Percentiles rank a stretch among this genome's conserved stretches.
Evolutionary conservation across 257 asterid species (phyloP).

Genomic region (Scutellaria baicalensis): DNA sequence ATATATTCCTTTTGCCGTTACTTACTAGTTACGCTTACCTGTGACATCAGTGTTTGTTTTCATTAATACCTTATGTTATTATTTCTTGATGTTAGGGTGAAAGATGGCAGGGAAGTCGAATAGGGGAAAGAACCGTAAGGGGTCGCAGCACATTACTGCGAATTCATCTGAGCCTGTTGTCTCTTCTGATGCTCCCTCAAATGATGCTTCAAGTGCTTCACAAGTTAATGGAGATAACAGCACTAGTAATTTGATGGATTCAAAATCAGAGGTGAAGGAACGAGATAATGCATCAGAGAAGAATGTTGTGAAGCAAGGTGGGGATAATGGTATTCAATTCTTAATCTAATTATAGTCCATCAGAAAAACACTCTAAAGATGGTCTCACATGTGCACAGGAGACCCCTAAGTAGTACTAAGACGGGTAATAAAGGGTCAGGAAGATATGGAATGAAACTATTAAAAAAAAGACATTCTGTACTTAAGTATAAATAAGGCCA

Average conservation of each 20-base stretch:
- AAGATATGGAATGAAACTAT: too few species aligned
- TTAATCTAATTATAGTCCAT: too few species aligned
- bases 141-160: constrained; percentile 30
- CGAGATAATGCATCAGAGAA: constrained; percentile 23
- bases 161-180: constrained; percentile 27
- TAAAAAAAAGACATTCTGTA: too few species aligned
- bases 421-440: too few species aligned
- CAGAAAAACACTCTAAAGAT: too few species aligned
- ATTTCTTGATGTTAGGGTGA: constrained; percentile 22
- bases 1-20: neutral
- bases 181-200: constrained; percentile 39
- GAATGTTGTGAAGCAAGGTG: constrained; percentile 51
- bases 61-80: neutral
- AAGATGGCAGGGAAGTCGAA: constrained; percentile 87
- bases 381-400: too few species aligned
- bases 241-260: constrained; percentile 22
- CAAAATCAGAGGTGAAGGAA: constrained; percentile 37
- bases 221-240: constrained; percentile 48
- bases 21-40: neutral
- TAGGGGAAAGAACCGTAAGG: constrained; percentile 73
- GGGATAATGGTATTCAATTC: neutral
- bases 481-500: too few species aligned
- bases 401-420: too few species aligned
- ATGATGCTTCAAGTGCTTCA: constrained; percentile 20
- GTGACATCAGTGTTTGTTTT: neutral